phyloP scores from a whole-genome alignment of 345 rosid genomes.

The Eucalyptus albens region DNA sequence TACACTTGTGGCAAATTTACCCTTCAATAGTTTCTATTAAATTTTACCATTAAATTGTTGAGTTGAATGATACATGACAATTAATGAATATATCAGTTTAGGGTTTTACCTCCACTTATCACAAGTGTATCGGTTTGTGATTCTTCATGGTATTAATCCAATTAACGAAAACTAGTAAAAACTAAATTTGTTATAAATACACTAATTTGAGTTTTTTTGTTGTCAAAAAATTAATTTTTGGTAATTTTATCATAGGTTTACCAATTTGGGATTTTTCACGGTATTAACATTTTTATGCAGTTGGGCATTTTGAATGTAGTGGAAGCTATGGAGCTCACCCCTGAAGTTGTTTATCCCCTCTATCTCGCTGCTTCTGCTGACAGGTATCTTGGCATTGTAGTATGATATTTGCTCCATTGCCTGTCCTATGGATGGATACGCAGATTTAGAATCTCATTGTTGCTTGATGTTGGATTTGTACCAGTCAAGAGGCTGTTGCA shows the following conservation, averaged over 20 bases:
- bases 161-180: rapidly evolving
- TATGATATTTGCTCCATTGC: not conserved
- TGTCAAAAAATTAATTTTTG: no score
- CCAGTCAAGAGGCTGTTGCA: constrained; percentile 79
- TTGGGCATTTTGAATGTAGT: constrained; percentile 81
- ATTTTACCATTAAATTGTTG: no score
- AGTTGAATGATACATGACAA: no score
- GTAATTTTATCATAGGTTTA: no score
- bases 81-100: no score
- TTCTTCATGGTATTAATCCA: no score
- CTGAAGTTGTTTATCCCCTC: constrained; percentile 71
- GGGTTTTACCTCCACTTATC: no score
- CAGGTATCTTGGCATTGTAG: constrained; percentile 18
- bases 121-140: no score
- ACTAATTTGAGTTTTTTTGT: no score
- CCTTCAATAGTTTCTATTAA: rapidly evolving
- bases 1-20: no score
- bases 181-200: no score
- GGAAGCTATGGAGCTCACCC: constrained; percentile 56
- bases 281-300: constrained; percentile 7
- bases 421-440: not conserved
- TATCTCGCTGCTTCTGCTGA: constrained; percentile 72
- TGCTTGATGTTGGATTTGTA: constrained; percentile 12
- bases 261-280: no score
- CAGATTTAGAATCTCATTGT: not conserved